A percentile compares a stretch with the other conserved stretches of the same genome.
phyloP scores from a whole-genome alignment of 2,329 filamentous ascomycete species.

The Cadophora gregata region DNA sequence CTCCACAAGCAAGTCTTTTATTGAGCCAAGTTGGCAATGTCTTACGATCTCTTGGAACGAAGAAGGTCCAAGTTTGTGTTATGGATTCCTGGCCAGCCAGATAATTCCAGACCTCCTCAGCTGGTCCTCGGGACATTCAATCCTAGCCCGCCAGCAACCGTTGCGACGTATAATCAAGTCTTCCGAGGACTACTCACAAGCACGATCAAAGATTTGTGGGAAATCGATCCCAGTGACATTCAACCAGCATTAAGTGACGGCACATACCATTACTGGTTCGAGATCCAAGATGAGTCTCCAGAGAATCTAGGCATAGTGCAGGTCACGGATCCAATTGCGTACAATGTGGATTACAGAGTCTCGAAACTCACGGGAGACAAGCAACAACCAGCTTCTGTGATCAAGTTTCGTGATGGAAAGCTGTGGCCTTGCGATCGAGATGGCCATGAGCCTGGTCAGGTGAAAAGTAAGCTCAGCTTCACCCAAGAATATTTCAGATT shows the following conservation, averaged over 20 bases:
- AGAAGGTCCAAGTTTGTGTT: slow-evolving; percentile 29
- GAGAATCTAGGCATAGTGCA: slow-evolving; percentile 21
- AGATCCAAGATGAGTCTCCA: slow-evolving; percentile 29
- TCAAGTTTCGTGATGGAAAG: slow-evolving; percentile 31
- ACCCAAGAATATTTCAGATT: too few species aligned
- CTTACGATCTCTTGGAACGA: slow-evolving; percentile 30
- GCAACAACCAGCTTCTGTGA: slow-evolving; percentile 26
- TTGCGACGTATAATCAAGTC: slow-evolving; percentile 19
- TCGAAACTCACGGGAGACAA: slow-evolving; percentile 20
- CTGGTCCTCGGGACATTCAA: slow-evolving; percentile 24
- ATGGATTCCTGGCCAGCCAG: slow-evolving; percentile 24
- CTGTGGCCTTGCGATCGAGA: slow-evolving; percentile 34
- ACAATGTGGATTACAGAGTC: slow-evolving; percentile 29
- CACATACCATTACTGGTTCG: slow-evolving; percentile 32
- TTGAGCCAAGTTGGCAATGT: slow-evolving; percentile 12
- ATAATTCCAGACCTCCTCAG: slow-evolving; percentile 14
- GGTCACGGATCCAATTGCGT: slow-evolving; percentile 31
- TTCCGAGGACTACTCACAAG: slow-evolving; percentile 18
- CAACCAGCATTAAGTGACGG: slow-evolving; percentile 20
- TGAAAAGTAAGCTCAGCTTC: slow-evolving; percentile 1
- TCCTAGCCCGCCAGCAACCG: background rate
- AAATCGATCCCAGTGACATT: slow-evolving; percentile 30
- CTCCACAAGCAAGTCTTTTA: background rate
- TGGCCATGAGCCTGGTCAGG: slow-evolving; percentile 26
- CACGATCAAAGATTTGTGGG: slow-evolving; percentile 27